Base-by-base conservation (phyloP, 2,329 filamentous ascomycete species). In the Sordariomycetes sp. region DNA sequence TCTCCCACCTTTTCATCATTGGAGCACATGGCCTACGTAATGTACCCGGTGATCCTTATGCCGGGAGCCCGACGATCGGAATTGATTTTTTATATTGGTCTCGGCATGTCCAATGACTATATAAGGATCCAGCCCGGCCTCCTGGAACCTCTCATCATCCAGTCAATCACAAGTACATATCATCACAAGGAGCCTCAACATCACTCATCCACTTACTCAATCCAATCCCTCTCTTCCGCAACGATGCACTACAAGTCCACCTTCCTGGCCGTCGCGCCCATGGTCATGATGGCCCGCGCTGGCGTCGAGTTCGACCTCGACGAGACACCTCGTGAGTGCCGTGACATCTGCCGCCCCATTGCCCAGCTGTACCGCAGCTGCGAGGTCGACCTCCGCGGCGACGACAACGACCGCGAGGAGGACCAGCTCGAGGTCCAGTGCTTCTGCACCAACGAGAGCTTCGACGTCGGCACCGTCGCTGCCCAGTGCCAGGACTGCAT, bases 381-480 rank as follows among this genome's bases (percentile, higher is more conserved):
- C 40, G 53, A 58, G 17, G 51, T 53, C 23, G 47, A 55, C 34
- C 46, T 54, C 24, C 35, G 18, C 16, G 31, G 28, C 18, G 45
- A 47, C 27, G 45, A 51, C 35, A 46, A 40, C 14, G 53, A 58
- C 45, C 49, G 46, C 17, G 42, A 50, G 21, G 57, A 63, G 43
- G 46, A 58, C 29, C 52, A 50, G 14, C 55, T 62, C 33, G 49
- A 55, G 47, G 46, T 44, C 10, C 57, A 63, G 42, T 64, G 61
- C 39, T 42, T 63, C 34, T 61, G 61, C 50, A 55, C 56, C 42
- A 59, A 65, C 49, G 40, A 48, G 32, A 58, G 57, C 44, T 58
- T 65, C 46, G 44, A 61, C 44, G 61, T 64, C 32, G 41, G 31
- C 17, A 38, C 42, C 14, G 42, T 62, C 32, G 51, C 58, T 14